Percentiles rank a stretch among this genome's conserved stretches.
Evolutionary conservation across 768 basidiomycete species (phyloP).

Genomic region (Amanita muscaria): DNA sequence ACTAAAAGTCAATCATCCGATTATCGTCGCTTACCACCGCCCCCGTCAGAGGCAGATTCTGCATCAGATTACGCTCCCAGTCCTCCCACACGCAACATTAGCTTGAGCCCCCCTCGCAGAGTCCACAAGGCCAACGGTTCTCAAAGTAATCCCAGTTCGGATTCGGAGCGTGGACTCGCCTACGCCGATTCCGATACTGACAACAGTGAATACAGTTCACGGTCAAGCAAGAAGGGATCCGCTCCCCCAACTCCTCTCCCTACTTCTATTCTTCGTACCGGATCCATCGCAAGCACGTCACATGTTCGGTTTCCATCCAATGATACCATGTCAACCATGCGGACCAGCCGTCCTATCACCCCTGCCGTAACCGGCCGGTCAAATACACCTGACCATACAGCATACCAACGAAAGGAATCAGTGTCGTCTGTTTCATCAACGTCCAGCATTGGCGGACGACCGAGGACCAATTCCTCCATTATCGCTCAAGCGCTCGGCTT

Average conservation of each 20-base stretch:
- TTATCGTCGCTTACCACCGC: neutral
- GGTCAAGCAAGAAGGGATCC: constrained; percentile 14
- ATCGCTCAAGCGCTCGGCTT: constrained; percentile 38
- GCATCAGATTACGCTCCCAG: constrained; percentile 9
- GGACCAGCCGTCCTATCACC: neutral
- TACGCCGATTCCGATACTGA: constrained; percentile 41
- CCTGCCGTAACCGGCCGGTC: neutral
- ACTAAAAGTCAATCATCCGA: neutral
- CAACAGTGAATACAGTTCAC: constrained; percentile 17
- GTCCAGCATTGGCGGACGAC: constrained; percentile 2
- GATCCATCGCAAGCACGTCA: constrained; percentile 13
- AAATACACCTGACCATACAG: neutral
- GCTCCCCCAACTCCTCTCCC: constrained; percentile 18
- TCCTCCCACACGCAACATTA: constrained; percentile 6
- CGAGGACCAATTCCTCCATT: constrained; percentile 26
- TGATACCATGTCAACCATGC: constrained; percentile 6
- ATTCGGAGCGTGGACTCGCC: constrained; percentile 40
- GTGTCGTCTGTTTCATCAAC: constrained; percentile 5
- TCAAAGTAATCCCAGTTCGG: constrained; percentile 28
- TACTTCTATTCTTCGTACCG: constrained; percentile 18
- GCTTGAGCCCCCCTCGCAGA: neutral
- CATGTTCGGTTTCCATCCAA: constrained; percentile 10
- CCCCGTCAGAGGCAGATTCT: constrained; percentile 7
- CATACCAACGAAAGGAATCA: constrained; percentile 16
- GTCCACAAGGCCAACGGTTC: constrained; percentile 3